Evolutionary conservation across 805 yeast species (phyloP).

Genomic region (Starmerella tilneyi): DNA sequence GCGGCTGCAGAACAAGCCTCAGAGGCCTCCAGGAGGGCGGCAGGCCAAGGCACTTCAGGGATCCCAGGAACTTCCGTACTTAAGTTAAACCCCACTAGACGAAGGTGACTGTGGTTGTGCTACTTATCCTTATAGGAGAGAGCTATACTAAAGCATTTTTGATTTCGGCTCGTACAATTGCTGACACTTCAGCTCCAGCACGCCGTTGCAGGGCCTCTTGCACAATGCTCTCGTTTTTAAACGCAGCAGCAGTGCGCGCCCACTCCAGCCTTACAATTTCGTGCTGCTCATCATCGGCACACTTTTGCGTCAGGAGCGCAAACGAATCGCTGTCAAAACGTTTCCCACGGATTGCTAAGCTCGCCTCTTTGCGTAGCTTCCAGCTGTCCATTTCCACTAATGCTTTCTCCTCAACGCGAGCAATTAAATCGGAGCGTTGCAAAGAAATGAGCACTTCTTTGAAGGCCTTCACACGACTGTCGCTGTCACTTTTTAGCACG

Average conservation of each 20-base stretch:
- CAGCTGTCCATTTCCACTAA: conserved; percentile 38
- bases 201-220: not conserved
- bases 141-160: not conserved
- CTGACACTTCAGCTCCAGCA: conserved; percentile 2
- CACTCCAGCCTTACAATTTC: conserved; percentile 53
- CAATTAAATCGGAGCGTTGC: not conserved
- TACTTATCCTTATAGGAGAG: too few species aligned
- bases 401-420: conserved; percentile 19
- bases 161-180: conserved; percentile 1
- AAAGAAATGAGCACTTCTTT: conserved; percentile 10
- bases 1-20: not conserved
- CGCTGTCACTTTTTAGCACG: conserved; percentile 32
- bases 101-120: not conserved
- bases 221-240: conserved; percentile 8
- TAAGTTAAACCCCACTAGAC: not conserved
- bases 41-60: not conserved
- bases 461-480: conserved; percentile 17
- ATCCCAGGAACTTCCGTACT: not conserved
- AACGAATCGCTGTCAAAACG: conserved; percentile 15
- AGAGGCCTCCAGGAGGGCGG: not conserved
- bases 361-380: conserved; percentile 46
- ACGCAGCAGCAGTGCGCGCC: conserved; percentile 32
- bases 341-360: conserved; percentile 33
- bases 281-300: conserved; percentile 20
- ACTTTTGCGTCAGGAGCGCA: conserved; percentile 10